Conservation (phyloP, 2,329 filamentous ascomycete genomes). For the Dactylonectria estremocensis region DNA sequence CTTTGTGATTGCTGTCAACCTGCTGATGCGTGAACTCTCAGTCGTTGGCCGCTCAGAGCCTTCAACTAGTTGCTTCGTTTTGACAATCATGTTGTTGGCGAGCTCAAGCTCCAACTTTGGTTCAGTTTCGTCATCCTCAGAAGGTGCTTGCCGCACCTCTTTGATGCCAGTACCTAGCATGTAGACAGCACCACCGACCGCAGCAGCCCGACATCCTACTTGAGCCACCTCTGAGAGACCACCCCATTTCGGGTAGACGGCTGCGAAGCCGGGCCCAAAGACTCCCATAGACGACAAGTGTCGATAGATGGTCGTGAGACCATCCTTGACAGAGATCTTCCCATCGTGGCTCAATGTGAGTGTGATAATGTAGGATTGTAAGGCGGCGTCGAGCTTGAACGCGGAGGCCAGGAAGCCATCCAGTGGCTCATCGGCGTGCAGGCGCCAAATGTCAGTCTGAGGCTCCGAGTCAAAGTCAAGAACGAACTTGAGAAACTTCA, state of each 20-base stretch:
- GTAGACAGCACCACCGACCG: conserved; percentile 92
- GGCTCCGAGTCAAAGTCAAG: conserved; percentile 75
- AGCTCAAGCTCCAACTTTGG: conserved; percentile 64
- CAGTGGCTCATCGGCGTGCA: conserved; percentile 69
- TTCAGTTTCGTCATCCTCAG: conserved; percentile 43
- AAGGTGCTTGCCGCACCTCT: conserved; percentile 37
- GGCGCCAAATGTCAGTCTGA: conserved; percentile 71
- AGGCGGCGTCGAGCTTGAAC: conserved; percentile 77
- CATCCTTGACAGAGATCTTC: conserved; percentile 74
- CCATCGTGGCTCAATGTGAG: conserved; percentile 82
- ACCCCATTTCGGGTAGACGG: conserved; percentile 94
- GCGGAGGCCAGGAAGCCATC: conserved; percentile 71
- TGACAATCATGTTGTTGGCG: conserved; percentile 71
- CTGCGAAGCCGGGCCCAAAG: conserved; percentile 91
- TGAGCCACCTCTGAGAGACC: conserved; percentile 91
- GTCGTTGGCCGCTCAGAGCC: conserved; percentile 53
- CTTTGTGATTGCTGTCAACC: conserved; percentile 78
- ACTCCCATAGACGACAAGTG: conserved; percentile 90
- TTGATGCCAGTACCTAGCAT: conserved; percentile 82
- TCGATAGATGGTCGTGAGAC: conserved; percentile 80
- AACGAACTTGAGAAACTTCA: conserved; percentile 95
- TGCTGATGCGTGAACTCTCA: conserved; percentile 62
- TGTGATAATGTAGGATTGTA: conserved; percentile 75
- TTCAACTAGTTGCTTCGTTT: conserved; percentile 68
- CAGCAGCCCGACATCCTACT: conserved; percentile 90